phyloP scores from a whole-genome alignment of 345 rosid species.

The Acer campestre region DNA sequence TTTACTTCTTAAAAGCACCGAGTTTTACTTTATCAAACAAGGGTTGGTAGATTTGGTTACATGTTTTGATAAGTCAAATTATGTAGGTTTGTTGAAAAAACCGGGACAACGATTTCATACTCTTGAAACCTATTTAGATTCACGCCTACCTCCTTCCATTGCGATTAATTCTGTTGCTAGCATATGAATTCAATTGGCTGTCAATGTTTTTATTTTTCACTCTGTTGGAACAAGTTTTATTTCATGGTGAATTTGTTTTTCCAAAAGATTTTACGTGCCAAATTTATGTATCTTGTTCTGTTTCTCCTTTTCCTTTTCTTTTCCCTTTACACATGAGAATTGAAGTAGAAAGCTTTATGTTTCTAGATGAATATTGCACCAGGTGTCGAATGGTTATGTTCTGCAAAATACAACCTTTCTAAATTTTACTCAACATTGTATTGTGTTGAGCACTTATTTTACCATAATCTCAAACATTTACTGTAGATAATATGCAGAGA shows the following conservation, averaged over 20 bases:
- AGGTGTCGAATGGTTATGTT: neutral
- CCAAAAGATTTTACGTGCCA: neutral
- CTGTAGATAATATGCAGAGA: neutral
- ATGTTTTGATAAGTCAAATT: neutral
- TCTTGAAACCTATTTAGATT: slow-evolving; percentile 10
- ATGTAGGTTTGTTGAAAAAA: slow-evolving; percentile 7
- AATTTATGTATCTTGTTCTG: neutral
- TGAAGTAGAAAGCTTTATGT: neutral
- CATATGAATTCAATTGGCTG: neutral
- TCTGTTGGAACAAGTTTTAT: neutral
- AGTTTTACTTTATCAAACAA: neutral
- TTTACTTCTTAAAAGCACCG: neutral
- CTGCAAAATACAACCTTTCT: neutral
- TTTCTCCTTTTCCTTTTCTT: neutral
- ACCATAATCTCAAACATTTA: neutral
- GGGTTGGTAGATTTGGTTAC: slow-evolving; percentile 6
- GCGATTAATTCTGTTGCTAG: neutral
- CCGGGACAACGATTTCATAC: neutral
- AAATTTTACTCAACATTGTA: slow-evolving; percentile 11
- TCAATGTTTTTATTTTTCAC: neutral
- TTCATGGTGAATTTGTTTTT: neutral
- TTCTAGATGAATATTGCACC: neutral
- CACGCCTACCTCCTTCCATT: slow-evolving; percentile 5
- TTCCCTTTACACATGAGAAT: neutral
- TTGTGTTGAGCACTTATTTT: neutral